Evolutionary conservation across 208 protist genomes (phyloP).

Genomic region (Trypanosoma vivax): DNA sequence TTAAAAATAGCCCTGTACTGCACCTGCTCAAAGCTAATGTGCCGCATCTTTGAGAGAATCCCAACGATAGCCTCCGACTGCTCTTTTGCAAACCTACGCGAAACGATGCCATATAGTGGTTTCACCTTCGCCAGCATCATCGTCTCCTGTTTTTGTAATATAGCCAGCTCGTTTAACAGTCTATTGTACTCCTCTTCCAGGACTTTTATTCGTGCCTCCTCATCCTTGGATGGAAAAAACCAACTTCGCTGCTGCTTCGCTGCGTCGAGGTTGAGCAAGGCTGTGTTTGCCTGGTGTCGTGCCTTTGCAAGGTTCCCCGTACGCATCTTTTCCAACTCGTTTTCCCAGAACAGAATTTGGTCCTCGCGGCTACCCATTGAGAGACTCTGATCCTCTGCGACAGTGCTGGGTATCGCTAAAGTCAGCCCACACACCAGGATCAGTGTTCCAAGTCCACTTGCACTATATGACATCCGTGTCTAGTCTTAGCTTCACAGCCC

Average conservation of each 20-base stretch:
- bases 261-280: conserved; percentile 32
- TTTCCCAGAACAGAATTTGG: conserved; percentile 65
- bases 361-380: conserved; percentile 37
- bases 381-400: conserved; percentile 18
- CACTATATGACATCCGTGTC: neutral
- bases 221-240: conserved; percentile 51
- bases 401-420: neutral
- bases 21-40: conserved; percentile 75
- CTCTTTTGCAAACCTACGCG: conserved; percentile 68
- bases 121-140: conserved; percentile 77
- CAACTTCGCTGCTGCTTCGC: conserved; percentile 52
- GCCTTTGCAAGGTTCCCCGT: conserved; percentile 28
- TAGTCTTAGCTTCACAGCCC: too few relatives aligned
- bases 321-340: conserved; percentile 34
- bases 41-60: conserved; percentile 51
- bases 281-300: conserved; percentile 28
- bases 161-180: conserved; percentile 35
- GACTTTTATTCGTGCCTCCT: conserved; percentile 62
- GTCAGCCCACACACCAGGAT: conserved; percentile 5
- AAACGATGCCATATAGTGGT: conserved; percentile 81
- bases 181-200: conserved; percentile 62
- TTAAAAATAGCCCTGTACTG: conserved; percentile 75
- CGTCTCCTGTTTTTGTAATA: conserved; percentile 49
- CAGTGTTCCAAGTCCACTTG: conserved; percentile 5
- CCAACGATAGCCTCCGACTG: conserved; percentile 52